Base-by-base conservation (phyloP, 2,329 filamentous ascomycete species). In the Ophiocordyceps sinensis region DNA sequence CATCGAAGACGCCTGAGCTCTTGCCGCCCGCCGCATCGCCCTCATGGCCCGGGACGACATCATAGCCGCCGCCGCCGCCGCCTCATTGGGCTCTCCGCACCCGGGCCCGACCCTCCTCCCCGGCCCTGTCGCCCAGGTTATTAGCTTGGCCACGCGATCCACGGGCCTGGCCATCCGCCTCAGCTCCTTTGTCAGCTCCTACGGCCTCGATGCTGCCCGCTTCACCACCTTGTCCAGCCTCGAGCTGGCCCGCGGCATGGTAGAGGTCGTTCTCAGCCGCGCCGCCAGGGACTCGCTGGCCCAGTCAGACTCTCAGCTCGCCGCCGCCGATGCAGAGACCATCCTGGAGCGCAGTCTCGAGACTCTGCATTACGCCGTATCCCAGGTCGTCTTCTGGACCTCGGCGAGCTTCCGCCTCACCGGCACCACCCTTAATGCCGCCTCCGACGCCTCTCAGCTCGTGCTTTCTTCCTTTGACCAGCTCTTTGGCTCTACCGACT, bases 401-500 rank as follows among this genome's bases (percentile, higher is more conserved):
- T 70, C 71, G 2, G 69, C 76, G 3, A 67, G 75, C 37, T 79
- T 80, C 48, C 65, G 76, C 37, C 51, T 79, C 10, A 76, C 74
- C 2, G 66, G 67, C 10, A 69, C 73, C 1, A 68, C 73, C 5
- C 56, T 78, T 14, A 68, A 68, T 15, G 64, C 68, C 13, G 67
- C 66, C 5, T 75, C 73, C 8, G 69, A 77, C 39, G 55, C 74
- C 6, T 75, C 75, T 0, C 73, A 77, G 44, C 59, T 78, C 28
- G 58, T 78, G 1, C 60, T 82, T 9, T 68, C 68, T 3, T 70
- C 72, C 1, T 60, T 82, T 19, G 77, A 82, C 51, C 72, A 77
- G 46, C 70, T 81, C 32, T 72, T 82, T 26, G 78, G 78, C 13
- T 78, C 75, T 3, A 82, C 78, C n/a, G 78, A 82, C 53, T 79